A percentile compares a stretch with the other conserved stretches of the same genome.
Conservation (phyloP, 768 basidiomycete species). For the Xerocomus brunneocitrinus region DNA sequence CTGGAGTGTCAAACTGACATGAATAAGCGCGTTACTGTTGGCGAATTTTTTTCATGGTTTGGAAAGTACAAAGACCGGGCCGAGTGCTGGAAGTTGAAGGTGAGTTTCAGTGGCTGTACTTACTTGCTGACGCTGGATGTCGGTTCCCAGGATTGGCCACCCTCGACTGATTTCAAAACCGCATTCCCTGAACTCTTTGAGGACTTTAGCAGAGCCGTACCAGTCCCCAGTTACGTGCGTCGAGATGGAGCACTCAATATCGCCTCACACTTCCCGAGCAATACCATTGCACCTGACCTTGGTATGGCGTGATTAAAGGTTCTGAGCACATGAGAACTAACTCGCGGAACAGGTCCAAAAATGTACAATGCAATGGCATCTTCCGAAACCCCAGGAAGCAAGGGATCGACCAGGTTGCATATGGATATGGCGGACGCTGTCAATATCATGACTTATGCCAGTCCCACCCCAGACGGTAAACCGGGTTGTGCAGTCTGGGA, state of each 20-base stretch:
- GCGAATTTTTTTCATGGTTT: conserved; percentile 76
- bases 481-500: conserved; percentile 91
- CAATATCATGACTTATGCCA: conserved; percentile 83
- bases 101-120: conserved; percentile 31
- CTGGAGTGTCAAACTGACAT: conserved; percentile 78
- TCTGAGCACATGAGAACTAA: conserved; percentile 2
- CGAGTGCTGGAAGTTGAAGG: conserved; percentile 72
- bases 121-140: conserved; percentile 5
- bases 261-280: conserved; percentile 82
- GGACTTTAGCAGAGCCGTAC: conserved; percentile 79
- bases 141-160: conserved; percentile 79
- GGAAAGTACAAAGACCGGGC: conserved; percentile 57
- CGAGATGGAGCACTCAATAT: conserved; percentile 87
- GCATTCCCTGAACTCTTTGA: conserved; percentile 82
- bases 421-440: conserved; percentile 95
- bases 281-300: conserved; percentile 75
- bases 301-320: conserved; percentile 39
- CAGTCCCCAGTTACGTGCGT: conserved; percentile 86
- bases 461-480: conserved; percentile 48
- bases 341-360: conserved; percentile 64
- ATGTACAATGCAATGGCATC: conserved; percentile 92
- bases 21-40: conserved; percentile 60
- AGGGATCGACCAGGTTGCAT: conserved; percentile 84
- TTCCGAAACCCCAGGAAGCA: conserved; percentile 58
- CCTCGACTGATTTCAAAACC: conserved; percentile 76